These are phyloP conservation scores for Elongisporangium prolatum DNA, from an alignment of 352 stramenopile genomes.

Conservation along the genomic window DNA sequence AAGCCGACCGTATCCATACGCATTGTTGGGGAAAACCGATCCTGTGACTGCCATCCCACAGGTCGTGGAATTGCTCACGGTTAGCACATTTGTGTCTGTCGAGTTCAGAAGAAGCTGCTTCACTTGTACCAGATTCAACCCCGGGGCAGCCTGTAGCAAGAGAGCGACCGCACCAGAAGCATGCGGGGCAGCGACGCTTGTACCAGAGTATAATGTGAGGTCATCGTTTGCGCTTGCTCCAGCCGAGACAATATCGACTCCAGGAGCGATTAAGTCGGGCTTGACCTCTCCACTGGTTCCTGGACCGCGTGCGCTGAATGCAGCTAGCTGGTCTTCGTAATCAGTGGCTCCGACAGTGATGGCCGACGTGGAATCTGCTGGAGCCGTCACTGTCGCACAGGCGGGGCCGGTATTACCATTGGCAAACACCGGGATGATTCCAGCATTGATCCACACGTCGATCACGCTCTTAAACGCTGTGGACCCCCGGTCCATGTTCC, in stretches of 20 bases:
- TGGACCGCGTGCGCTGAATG: slow-evolving; percentile 31
- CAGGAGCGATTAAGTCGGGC: slow-evolving; percentile 33
- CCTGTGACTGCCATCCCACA: slow-evolving; percentile 3
- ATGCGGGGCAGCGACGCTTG: slow-evolving; percentile 35
- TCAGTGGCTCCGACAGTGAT: slow-evolving; percentile 50
- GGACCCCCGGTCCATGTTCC: slow-evolving; percentile 36
- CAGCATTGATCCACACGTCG: slow-evolving; percentile 43
- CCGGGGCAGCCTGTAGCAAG: slow-evolving; percentile 28
- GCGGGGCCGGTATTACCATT: slow-evolving; percentile 38
- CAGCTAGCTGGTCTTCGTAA: slow-evolving; percentile 21
- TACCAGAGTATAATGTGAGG: slow-evolving; percentile 20
- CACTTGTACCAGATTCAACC: slow-evolving; percentile 15
- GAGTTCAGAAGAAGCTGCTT: slow-evolving; percentile 19
- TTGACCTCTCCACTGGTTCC: slow-evolving; percentile 33
- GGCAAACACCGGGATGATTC: slow-evolving; percentile 51
- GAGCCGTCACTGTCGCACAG: slow-evolving; percentile 32
- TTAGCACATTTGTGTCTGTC: slow-evolving; percentile 8
- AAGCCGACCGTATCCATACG: slow-evolving; percentile 43
- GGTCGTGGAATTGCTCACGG: slow-evolving; percentile 5
- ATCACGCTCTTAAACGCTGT: slow-evolving; percentile 20
- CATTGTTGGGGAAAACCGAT: slow-evolving; percentile 46
- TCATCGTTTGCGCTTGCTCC: slow-evolving; percentile 3
- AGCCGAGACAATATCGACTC: slow-evolving; percentile 21
- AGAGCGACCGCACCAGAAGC: slow-evolving; percentile 31
- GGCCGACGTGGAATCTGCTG: slow-evolving; percentile 23